Evolutionary conservation across 1,284 basidiomycete species (phyloP).

Genomic region (Mrakiaceae sp.): DNA sequence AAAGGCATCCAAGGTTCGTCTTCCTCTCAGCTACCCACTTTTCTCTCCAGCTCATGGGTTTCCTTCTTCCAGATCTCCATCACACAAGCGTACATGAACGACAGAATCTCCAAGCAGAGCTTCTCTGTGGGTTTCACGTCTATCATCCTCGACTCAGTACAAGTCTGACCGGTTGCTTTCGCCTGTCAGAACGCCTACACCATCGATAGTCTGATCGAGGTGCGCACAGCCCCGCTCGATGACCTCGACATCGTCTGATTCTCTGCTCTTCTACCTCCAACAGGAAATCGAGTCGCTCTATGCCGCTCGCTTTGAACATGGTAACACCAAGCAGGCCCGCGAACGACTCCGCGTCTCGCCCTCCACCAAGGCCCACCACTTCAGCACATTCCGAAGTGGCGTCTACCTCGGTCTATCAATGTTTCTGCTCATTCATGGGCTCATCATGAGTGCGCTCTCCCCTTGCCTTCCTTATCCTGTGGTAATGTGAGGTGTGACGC

Average conservation of each 20-base stretch:
- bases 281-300: conserved; percentile 56
- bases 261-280: too few relatives aligned
- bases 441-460: conserved; percentile 50
- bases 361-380: conserved; percentile 55
- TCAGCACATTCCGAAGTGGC: conserved; percentile 64
- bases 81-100: conserved; percentile 61
- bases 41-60: neutral
- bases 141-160: conserved; percentile 41
- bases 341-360: conserved; percentile 51
- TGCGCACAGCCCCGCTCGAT: too few relatives aligned
- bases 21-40: neutral
- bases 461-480: neutral
- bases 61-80: conserved; percentile 30
- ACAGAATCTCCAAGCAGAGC: conserved; percentile 46
- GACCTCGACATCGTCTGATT: too few relatives aligned
- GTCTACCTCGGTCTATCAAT: conserved; percentile 62
- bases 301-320: conserved; percentile 63
- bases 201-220: conserved; percentile 55
- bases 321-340: conserved; percentile 69
- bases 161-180: neutral
- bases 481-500: too few relatives aligned
- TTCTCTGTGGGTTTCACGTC: conserved; percentile 27
- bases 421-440: conserved; percentile 48
- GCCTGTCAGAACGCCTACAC: conserved; percentile 37
- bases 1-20: conserved; percentile 58